Percentiles rank a stretch among this genome's conserved stretches.
Evolutionary conservation across 306 rosid species (phyloP).

Genomic region (Crotalaria pallida): DNA sequence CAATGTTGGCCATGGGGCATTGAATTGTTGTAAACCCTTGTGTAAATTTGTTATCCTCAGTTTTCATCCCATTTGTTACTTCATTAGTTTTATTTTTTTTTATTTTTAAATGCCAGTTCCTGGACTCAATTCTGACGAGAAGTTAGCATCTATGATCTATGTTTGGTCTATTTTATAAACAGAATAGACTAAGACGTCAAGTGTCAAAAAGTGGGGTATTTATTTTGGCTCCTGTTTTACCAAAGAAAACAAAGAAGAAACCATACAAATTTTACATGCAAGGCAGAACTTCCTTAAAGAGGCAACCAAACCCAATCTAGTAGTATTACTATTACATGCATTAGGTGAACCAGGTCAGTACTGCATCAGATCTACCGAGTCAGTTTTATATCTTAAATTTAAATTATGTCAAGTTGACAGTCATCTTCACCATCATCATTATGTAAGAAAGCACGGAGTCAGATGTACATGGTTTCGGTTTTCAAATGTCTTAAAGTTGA

Average conservation of each 20-base stretch:
- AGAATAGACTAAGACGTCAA: too few relatives aligned
- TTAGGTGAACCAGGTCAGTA: slow-evolving; percentile 1
- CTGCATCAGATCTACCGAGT: background rate
- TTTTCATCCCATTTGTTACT: slow-evolving; percentile 46
- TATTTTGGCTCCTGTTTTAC: too few relatives aligned
- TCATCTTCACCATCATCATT: background rate
- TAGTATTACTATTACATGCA: background rate
- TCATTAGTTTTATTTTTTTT: too few relatives aligned
- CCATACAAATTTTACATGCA: background rate
- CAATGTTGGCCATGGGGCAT: slow-evolving; percentile 28
- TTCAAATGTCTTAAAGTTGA: background rate
- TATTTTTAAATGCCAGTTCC: background rate
- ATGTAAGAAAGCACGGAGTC: background rate
- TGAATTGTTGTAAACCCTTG: slow-evolving; percentile 34
- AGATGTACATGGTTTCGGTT: background rate
- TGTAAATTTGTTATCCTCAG: slow-evolving; percentile 56
- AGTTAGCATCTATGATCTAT: background rate
- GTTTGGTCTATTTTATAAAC: too few relatives aligned
- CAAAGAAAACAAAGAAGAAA: too few relatives aligned
- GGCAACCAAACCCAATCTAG: background rate
- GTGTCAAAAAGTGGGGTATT: too few relatives aligned
- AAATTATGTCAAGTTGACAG: background rate
- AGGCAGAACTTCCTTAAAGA: background rate
- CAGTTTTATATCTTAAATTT: background rate
- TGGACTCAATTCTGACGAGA: background rate